phyloP scores from a whole-genome alignment of 1,284 basidiomycete species.

The Pascua sp. region DNA sequence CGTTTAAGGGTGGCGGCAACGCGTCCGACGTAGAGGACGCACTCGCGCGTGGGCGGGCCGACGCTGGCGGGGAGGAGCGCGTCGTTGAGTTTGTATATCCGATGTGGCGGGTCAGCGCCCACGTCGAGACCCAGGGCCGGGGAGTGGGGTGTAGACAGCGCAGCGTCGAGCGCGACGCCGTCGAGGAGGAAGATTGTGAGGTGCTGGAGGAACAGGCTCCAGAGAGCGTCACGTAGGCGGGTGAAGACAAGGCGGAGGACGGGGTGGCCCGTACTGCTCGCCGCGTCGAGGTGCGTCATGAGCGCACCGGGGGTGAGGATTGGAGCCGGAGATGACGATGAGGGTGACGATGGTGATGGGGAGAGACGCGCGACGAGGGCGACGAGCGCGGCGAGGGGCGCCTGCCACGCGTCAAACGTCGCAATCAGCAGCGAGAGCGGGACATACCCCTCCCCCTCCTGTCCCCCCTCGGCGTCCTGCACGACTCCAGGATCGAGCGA shows the following conservation, averaged over 20 bases:
- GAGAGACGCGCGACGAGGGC: conserved; percentile 63
- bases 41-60: conserved; percentile 65
- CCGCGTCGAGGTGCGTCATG: conserved; percentile 67
- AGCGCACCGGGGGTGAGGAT: conserved; percentile 68
- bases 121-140: conserved; percentile 56
- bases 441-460: conserved; percentile 59
- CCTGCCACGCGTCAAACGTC: conserved; percentile 77
- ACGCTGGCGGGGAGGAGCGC: conserved; percentile 71
- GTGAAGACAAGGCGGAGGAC: conserved; percentile 66
- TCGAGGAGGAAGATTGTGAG: conserved; percentile 73
- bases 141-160: conserved; percentile 36
- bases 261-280: conserved; percentile 70
- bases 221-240: conserved; percentile 65
- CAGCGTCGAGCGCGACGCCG: conserved; percentile 53
- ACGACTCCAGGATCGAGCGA: conserved; percentile 67
- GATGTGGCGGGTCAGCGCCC: conserved; percentile 49
- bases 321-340: background rate
- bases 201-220: conserved; percentile 72
- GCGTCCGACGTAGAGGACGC: conserved; percentile 79
- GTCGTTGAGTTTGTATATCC: conserved; percentile 52
- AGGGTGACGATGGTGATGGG: conserved; percentile 23
- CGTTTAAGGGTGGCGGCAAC: conserved; percentile 77
- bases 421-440: conserved; percentile 75
- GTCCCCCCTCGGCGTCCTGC: conserved; percentile 51
- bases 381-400: conserved; percentile 66